Evolutionary conservation across 495 filamentous ascomycete genomes (phyloP), one percentile per base, ranked within the genome.

Genomic region (Tuber brumale): DNA sequence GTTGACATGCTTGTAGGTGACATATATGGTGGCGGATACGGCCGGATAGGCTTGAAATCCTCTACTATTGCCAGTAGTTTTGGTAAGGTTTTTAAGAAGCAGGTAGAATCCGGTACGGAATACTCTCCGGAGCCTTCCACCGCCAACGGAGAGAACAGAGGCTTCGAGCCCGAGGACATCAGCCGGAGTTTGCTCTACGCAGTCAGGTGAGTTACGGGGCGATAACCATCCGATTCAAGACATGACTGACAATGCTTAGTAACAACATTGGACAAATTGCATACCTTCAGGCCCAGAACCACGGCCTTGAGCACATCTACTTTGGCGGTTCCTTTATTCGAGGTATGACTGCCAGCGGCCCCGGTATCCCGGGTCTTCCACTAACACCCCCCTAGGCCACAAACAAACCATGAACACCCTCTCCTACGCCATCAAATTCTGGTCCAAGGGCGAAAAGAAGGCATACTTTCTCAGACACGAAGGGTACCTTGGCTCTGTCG

Each of bases 181-280:
- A 90, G 87, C 82, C 85, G 89, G 73, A 92, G 88, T 73, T 86
- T 97, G 61, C 87, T 97, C 7, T 97, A 97, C 83, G 94, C 94
- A 21, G 88, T 92, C 41, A 92, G 90, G 90, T 90, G 84, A 51
- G 84, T 82, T 71, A 42, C 51, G 8, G n/a, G 70, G 21, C 23
- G 23, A 39, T 35, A 19, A 8, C 57, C 27, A 35, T 66, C 27
- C 57, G 57, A 19, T 48, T 23, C n/a, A 45, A 44, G 35, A 69
- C 71, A 74, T 39, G 18, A 6, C 84, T 85, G 77, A 84, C 76
- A 18, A 37, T 46, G n/a, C 19, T 39, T 77, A 91, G 93, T 84
- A 98, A 99, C 85, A 99, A 99, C 85, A 97, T 99, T 74, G 95
- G 95, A 19, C 95, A 99, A 86, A 97, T 99, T 77, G 93, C 95